A percentile compares a stretch with the other conserved stretches of the same genome.
These are phyloP conservation scores for Akebia trifoliata DNA, from an alignment of 164 flowering plant species.

Conservation along the genomic window DNA sequence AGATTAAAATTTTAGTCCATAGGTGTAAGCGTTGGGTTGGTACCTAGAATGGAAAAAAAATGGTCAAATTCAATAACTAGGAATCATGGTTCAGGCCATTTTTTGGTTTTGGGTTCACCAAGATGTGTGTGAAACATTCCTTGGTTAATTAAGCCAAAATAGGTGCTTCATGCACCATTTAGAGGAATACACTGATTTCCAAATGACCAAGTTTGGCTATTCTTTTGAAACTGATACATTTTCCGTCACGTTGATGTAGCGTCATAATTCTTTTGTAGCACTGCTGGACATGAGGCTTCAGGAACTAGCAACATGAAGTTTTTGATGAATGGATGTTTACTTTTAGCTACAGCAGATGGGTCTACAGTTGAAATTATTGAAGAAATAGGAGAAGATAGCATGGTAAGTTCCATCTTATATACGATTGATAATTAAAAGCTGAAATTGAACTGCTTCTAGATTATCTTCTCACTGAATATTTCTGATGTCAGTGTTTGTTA, in stretches of 20 bases:
- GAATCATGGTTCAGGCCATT: too few species aligned
- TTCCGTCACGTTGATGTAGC: neutral
- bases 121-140: too few species aligned
- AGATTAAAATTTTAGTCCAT: too few species aligned
- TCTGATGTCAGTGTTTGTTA: too few species aligned
- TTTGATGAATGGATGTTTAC: conserved; percentile 51
- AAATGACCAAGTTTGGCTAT: neutral
- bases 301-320: conserved; percentile 53
- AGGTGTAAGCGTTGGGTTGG: too few species aligned
- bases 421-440: neutral
- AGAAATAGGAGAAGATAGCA: conserved; percentile 47
- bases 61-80: too few species aligned
- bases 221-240: neutral
- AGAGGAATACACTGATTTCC: too few species aligned
- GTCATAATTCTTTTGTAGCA: conserved; percentile 28
- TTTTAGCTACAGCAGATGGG: conserved; percentile 49
- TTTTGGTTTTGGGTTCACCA: too few species aligned
- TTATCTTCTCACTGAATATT: neutral
- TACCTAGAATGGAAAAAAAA: too few species aligned
- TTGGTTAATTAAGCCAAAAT: too few species aligned
- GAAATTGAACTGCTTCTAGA: conserved; percentile 1
- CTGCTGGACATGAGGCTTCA: conserved; percentile 55
- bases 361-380: conserved; percentile 44
- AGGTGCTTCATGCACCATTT: too few species aligned
- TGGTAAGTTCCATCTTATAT: conserved; percentile 24